A percentile compares a stretch with the other conserved stretches of the same genome.
Evolutionary conservation across 371 early-diverging fungal species (phyloP).

Genomic region (Mortierella sp.): DNA sequence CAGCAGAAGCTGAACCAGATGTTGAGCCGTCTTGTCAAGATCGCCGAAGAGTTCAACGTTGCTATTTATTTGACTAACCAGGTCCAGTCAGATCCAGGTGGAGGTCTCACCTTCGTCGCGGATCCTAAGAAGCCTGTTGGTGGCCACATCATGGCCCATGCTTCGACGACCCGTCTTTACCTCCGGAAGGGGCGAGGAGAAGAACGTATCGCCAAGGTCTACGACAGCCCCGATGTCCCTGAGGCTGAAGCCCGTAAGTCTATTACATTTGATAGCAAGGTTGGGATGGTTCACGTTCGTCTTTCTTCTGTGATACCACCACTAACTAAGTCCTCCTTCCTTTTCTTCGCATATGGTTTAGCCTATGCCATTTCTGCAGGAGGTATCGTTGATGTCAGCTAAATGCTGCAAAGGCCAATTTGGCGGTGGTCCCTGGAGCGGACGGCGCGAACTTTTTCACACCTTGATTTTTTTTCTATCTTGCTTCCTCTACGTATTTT

Average conservation of each 20-base stretch:
- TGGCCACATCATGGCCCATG: constrained; percentile 81
- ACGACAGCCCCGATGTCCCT: constrained; percentile 91
- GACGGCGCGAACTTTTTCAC: not conserved
- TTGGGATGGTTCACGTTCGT: not conserved
- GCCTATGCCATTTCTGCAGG: constrained; percentile 70
- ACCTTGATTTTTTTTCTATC: not conserved
- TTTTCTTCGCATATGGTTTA: not conserved
- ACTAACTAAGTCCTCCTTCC: too few relatives aligned
- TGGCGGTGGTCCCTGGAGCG: not conserved
- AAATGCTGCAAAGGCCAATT: not conserved
- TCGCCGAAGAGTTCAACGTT: constrained; percentile 92
- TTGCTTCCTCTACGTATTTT: not conserved
- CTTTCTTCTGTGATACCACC: not conserved
- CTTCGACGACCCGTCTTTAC: constrained; percentile 69
- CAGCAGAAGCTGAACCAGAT: constrained; percentile 91
- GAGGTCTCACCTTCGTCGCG: constrained; percentile 79
- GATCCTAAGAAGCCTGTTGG: constrained; percentile 93
- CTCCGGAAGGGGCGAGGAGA: constrained; percentile 92
- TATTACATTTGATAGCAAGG: not conserved
- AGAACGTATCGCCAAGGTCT: constrained; percentile 89
- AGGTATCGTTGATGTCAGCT: constrained; percentile 66
- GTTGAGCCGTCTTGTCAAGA: constrained; percentile 81
- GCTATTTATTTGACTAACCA: constrained; percentile 94
- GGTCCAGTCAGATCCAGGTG: constrained; percentile 72
- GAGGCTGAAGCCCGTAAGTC: constrained; percentile 79